These are phyloP conservation scores for Podospora pseudoanserina DNA, from an alignment of 495 filamentous ascomycete species.

Conservation along the genomic window DNA sequence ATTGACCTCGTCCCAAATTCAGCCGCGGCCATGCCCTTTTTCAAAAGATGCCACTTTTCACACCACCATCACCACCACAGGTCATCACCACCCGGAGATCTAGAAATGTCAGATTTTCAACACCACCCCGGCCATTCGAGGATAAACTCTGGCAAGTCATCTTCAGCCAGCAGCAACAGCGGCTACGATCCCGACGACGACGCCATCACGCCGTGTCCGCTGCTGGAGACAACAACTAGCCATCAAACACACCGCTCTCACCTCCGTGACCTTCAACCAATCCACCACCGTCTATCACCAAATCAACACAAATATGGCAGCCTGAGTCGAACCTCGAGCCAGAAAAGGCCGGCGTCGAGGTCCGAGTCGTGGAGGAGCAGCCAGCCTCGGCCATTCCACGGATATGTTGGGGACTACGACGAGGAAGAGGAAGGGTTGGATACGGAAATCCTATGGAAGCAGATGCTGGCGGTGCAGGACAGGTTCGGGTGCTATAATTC, in stretches of 20 bases:
- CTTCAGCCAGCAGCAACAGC: background rate
- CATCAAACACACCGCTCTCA: background rate
- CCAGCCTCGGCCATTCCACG: background rate
- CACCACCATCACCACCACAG: background rate
- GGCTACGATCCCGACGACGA: conserved; percentile 15
- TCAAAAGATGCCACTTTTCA: background rate
- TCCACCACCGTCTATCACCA: background rate
- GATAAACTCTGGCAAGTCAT: background rate
- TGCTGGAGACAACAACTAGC: conserved; percentile 7
- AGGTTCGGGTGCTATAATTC: conserved; percentile 46
- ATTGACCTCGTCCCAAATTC: background rate
- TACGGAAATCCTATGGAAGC: conserved; percentile 40
- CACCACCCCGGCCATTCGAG: background rate
- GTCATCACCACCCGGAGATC: background rate
- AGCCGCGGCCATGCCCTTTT: background rate
- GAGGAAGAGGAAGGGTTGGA: conserved; percentile 23
- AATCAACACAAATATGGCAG: background rate
- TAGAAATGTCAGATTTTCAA: background rate
- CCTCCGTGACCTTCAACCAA: background rate
- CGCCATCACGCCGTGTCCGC: conserved; percentile 26
- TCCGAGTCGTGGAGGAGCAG: conserved; percentile 15
- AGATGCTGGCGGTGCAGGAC: conserved; percentile 44
- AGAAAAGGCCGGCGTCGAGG: conserved; percentile 6
- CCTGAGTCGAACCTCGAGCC: background rate
- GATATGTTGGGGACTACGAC: background rate